These are phyloP conservation scores for Nicotiana undulata DNA, from an alignment of 257 asterid genomes.

Conservation along the genomic window DNA sequence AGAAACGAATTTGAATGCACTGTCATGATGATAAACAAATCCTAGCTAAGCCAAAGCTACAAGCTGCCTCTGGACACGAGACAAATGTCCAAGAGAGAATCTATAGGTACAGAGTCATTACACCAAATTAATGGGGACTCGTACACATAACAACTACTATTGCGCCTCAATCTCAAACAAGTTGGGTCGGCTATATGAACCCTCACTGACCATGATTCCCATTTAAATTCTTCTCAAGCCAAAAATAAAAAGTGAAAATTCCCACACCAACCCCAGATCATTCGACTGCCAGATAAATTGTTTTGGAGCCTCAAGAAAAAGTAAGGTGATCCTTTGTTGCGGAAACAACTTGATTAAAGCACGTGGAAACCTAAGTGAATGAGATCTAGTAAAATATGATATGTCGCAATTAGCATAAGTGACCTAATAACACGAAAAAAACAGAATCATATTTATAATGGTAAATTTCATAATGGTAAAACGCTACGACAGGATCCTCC, in stretches of 20 bases:
- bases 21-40: background rate
- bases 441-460: background rate
- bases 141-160: too few relatives aligned
- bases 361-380: background rate
- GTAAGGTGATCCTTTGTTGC: background rate
- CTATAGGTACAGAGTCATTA: background rate
- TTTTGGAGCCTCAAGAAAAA: background rate
- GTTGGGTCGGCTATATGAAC: too few relatives aligned
- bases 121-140: background rate
- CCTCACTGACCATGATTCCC: too few relatives aligned
- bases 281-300: background rate
- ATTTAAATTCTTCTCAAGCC: too few relatives aligned
- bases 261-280: background rate
- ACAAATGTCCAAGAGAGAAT: background rate
- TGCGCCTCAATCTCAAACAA: too few relatives aligned
- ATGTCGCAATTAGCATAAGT: background rate
- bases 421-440: background rate
- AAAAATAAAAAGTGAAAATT: background rate
- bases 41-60: background rate
- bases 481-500: background rate
- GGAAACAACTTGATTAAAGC: background rate
- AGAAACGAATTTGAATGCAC: background rate
- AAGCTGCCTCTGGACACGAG: background rate
- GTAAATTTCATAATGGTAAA: background rate
- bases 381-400: background rate